These are phyloP conservation scores for Fusarium pseudocircinatum DNA, from an alignment of 2,329 filamentous ascomycete species.

Conservation along the genomic window DNA sequence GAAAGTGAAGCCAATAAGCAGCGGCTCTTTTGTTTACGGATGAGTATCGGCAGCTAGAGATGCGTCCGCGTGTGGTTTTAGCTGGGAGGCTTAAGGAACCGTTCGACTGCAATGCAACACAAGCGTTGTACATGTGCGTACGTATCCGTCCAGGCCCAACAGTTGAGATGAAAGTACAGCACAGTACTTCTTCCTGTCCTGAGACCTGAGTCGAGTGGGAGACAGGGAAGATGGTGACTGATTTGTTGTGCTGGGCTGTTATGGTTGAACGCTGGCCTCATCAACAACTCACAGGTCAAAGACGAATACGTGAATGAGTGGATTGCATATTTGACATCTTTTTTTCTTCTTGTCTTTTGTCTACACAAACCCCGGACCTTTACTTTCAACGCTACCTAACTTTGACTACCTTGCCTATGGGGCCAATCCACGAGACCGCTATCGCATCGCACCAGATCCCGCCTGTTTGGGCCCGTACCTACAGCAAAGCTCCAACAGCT, in stretches of 20 bases:
- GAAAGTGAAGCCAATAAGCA: constrained; percentile 17
- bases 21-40: background rate
- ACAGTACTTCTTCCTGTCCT: background rate
- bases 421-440: constrained; percentile 28
- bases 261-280: constrained; percentile 4
- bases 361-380: constrained; percentile 1
- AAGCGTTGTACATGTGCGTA: constrained; percentile 7
- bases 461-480: constrained; percentile 43
- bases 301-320: constrained; percentile 28
- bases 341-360: background rate
- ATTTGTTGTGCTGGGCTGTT: constrained; percentile 5
- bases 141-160: background rate
- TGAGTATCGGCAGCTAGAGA: constrained; percentile 27
- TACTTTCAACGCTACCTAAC: background rate
- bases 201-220: background rate
- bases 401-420: background rate
- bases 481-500: constrained; percentile 28
- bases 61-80: constrained; percentile 32
- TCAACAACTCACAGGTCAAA: constrained; percentile 5
- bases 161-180: constrained; percentile 1
- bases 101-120: constrained; percentile 37
- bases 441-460: constrained; percentile 42
- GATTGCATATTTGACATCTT: constrained; percentile 1
- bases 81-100: constrained; percentile 19
- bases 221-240: background rate